Evolutionary conservation across 192 early-diverging fungal species (phyloP).

Genomic region (Podila verticillata): DNA sequence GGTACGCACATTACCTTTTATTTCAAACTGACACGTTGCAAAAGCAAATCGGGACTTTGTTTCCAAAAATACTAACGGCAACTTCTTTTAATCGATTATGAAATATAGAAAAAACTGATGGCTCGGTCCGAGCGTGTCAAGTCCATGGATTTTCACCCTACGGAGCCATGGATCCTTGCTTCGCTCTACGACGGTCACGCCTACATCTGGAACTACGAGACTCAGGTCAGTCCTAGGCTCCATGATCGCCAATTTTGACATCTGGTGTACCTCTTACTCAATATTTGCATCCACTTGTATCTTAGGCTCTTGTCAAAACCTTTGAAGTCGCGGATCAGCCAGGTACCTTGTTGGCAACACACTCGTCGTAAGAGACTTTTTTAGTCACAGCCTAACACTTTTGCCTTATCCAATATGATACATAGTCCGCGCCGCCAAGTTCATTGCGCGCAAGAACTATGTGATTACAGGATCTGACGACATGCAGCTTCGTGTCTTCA

Average conservation of each 20-base stretch:
- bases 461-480: constrained; percentile 96
- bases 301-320: constrained; percentile 90
- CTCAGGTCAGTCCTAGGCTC: constrained; percentile 66
- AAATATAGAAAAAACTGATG: constrained; percentile 62
- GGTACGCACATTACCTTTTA: constrained; percentile 20
- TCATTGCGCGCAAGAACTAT: constrained; percentile 98
- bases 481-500: constrained; percentile 97
- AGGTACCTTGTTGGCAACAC: constrained; percentile 51
- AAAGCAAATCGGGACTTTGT: no score
- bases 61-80: no score
- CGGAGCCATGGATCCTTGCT: constrained; percentile 98
- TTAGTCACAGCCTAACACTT: background rate
- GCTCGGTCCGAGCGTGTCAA: constrained; percentile 95
- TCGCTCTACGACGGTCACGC: constrained; percentile 96
- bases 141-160: constrained; percentile 97
- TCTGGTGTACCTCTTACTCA: background rate
- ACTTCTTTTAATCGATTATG: background rate
- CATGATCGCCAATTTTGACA: background rate
- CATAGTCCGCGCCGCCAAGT: constrained; percentile 96
- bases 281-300: background rate
- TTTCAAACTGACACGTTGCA: no score
- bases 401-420: background rate
- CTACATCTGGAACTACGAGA: constrained; percentile 99
- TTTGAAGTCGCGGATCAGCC: constrained; percentile 97
- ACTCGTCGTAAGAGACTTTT: background rate